A percentile compares a stretch with the other conserved stretches of the same genome.
Conservation (phyloP, 1,139 yeast species). For the Magnusiomyces paraingens region DNA sequence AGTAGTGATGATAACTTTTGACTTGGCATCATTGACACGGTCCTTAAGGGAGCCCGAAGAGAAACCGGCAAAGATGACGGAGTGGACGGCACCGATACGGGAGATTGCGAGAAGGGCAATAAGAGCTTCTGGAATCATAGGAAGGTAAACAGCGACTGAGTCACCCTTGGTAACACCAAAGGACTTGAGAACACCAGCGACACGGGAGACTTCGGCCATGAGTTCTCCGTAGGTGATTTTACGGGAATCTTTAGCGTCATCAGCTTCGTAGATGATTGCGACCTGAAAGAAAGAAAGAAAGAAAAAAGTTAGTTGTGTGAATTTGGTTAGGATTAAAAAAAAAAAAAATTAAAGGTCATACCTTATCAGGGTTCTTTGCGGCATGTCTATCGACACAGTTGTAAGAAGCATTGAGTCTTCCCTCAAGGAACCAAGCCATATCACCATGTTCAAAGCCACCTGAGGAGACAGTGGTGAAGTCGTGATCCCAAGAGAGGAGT, state of each 20-base stretch:
- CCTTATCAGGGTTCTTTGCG: slow-evolving; percentile 56
- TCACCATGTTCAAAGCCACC: slow-evolving; percentile 58
- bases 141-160: slow-evolving; percentile 78
- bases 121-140: slow-evolving; percentile 81
- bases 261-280: slow-evolving; percentile 60
- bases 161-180: slow-evolving; percentile 76
- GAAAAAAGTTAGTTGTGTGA: neutral
- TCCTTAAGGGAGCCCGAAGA: slow-evolving; percentile 69
- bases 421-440: slow-evolving; percentile 72
- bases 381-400: slow-evolving; percentile 83
- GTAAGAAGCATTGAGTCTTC: slow-evolving; percentile 69
- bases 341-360: slow-evolving; percentile 44
- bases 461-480: slow-evolving; percentile 52
- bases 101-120: slow-evolving; percentile 66
- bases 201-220: slow-evolving; percentile 58
- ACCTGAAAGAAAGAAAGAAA: neutral
- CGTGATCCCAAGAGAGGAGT: slow-evolving; percentile 55
- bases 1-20: slow-evolving; percentile 66
- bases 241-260: slow-evolving; percentile 61
- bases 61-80: slow-evolving; percentile 82
- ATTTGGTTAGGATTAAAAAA: too few relatives aligned
- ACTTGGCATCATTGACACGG: slow-evolving; percentile 71
- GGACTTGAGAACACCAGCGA: slow-evolving; percentile 36
- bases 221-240: slow-evolving; percentile 65
- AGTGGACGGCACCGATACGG: slow-evolving; percentile 76